A percentile compares a stretch with the other conserved stretches of the same genome.
phyloP scores from a whole-genome alignment of 345 rosid genomes.

The Citrus medica region DNA sequence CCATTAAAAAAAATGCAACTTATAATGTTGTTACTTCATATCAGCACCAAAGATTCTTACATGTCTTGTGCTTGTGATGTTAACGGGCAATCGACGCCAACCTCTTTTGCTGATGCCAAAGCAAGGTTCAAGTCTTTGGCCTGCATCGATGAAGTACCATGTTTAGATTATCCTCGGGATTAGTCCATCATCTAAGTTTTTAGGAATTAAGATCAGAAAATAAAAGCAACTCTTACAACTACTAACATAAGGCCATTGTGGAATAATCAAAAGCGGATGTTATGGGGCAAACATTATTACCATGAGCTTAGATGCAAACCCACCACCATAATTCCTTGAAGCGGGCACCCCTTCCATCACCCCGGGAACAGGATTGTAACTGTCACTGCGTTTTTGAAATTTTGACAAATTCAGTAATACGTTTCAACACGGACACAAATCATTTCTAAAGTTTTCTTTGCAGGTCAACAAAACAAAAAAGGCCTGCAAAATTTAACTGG shows the following conservation, averaged over 20 bases:
- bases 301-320: constrained; percentile 85
- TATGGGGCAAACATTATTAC: constrained; percentile 28
- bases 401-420: constrained; percentile 10
- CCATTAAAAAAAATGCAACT: background rate
- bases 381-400: constrained; percentile 49
- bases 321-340: constrained; percentile 72
- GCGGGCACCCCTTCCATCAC: constrained; percentile 95
- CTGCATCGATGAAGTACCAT: constrained; percentile 36
- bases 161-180: background rate
- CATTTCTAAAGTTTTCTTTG: background rate
- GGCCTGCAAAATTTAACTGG: background rate
- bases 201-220: background rate
- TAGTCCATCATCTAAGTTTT: background rate
- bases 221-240: background rate
- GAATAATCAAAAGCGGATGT: background rate
- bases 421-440: background rate
- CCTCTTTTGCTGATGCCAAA: constrained; percentile 59
- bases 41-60: constrained; percentile 40
- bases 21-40: background rate
- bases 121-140: constrained; percentile 83
- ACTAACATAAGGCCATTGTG: background rate
- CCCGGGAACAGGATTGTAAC: constrained; percentile 95
- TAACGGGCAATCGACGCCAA: constrained; percentile 46
- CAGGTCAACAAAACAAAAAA: background rate
- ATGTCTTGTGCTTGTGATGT: constrained; percentile 59